Evolutionary conservation across 73 alveolate genomes (phyloP).

Genomic region (Paramecium octaurelia): DNA sequence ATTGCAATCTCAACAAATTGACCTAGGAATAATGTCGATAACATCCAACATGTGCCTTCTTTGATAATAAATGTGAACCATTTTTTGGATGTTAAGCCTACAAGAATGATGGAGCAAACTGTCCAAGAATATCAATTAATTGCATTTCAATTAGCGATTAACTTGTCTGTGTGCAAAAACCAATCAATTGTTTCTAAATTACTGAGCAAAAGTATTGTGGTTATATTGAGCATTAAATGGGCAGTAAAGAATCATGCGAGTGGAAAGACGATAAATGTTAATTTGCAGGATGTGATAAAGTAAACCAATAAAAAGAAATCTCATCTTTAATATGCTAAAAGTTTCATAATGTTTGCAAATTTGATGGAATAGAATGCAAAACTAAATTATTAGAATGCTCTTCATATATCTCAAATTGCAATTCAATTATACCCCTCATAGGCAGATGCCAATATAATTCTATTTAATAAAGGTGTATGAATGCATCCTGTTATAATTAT

Average conservation of each 20-base stretch:
- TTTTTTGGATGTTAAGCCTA: background rate
- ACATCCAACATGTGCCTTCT: background rate
- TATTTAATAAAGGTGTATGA: background rate
- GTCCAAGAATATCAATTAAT: background rate
- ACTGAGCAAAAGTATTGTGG: background rate
- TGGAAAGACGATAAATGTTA: background rate
- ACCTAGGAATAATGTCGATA: background rate
- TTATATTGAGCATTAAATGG: background rate
- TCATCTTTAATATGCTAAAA: background rate
- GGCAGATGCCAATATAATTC: background rate
- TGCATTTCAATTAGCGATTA: background rate
- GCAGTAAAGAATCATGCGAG: background rate
- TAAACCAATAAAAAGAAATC: background rate
- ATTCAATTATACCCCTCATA: background rate
- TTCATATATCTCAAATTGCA: background rate
- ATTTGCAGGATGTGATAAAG: background rate
- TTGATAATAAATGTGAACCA: background rate
- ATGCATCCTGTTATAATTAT: background rate
- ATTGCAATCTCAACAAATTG: background rate
- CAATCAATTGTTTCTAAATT: background rate
- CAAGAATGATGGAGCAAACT: background rate
- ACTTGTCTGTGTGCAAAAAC: background rate
- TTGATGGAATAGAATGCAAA: background rate
- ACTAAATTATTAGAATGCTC: background rate
- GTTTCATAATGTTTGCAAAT: background rate